Conservation (phyloP, 805 yeast species). For the Dipodascus albidus region DNA sequence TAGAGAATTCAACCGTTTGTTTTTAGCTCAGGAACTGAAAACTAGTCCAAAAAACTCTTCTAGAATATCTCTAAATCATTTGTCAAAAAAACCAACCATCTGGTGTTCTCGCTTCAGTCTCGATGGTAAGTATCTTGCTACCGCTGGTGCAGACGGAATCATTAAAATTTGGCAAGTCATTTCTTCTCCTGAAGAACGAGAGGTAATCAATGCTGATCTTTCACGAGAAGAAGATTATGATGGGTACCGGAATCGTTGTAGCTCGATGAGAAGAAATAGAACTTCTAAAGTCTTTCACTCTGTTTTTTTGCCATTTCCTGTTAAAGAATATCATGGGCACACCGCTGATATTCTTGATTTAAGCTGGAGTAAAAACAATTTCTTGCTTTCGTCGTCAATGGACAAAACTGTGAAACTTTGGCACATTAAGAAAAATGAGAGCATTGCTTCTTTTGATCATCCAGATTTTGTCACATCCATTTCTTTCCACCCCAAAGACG, state of each 20-base stretch:
- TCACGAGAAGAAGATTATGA: constrained; percentile 9
- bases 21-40: constrained; percentile 27
- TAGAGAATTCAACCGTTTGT: constrained; percentile 21
- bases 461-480: constrained; percentile 77
- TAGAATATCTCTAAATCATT: constrained; percentile 9
- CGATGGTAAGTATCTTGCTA: constrained; percentile 77
- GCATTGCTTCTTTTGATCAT: constrained; percentile 55
- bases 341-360: constrained; percentile 56
- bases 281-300: constrained; percentile 43
- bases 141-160: constrained; percentile 67
- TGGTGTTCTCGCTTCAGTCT: constrained; percentile 62
- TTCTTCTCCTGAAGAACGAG: constrained; percentile 59
- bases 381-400: constrained; percentile 69
- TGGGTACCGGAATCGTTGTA: background rate
- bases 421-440: constrained; percentile 61
- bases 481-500: constrained; percentile 75
- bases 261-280: background rate
- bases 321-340: constrained; percentile 54
- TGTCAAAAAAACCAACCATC: constrained; percentile 34
- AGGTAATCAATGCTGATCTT: constrained; percentile 17
- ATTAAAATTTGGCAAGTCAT: constrained; percentile 74
- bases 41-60: background rate
- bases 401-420: constrained; percentile 75
- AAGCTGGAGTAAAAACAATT: constrained; percentile 84
- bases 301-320: constrained; percentile 61